Conservation (phyloP, 129 eudicot genomes). For the Pittosporum tobira region DNA sequence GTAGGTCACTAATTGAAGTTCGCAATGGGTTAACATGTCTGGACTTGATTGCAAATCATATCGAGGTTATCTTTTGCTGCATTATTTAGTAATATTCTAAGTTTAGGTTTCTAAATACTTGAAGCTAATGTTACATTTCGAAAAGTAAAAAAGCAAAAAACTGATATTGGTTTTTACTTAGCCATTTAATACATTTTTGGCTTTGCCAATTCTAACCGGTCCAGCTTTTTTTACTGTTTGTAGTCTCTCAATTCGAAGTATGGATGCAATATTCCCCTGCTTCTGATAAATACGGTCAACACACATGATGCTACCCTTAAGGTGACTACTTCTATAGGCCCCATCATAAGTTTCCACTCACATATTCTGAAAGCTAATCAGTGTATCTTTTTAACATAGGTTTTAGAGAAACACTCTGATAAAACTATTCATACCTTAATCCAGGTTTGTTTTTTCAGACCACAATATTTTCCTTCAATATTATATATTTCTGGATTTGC, state of each 20-base stretch:
- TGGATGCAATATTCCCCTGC: slow-evolving; percentile 69
- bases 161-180: neutral
- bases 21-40: slow-evolving; percentile 52
- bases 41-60: slow-evolving; percentile 48
- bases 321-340: slow-evolving; percentile 26
- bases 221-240: neutral
- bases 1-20: slow-evolving; percentile 57
- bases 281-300: slow-evolving; percentile 40
- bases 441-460: slow-evolving; percentile 34
- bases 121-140: too few species aligned
- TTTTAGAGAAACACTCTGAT: slow-evolving; percentile 52
- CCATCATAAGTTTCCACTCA: neutral
- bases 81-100: neutral
- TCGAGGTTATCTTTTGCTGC: slow-evolving; percentile 42
- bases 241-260: slow-evolving; percentile 58
- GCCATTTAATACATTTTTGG: neutral
- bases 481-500: neutral
- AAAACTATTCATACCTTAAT: slow-evolving; percentile 40
- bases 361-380: slow-evolving; percentile 1
- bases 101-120: too few species aligned
- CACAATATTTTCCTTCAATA: neutral
- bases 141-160: too few species aligned
- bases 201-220: slow-evolving; percentile 1
- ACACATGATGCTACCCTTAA: slow-evolving; percentile 48
- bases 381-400: slow-evolving; percentile 23